Conservation (phyloP, 805 yeast genomes). For the Cyberlindnera meyerae region DNA sequence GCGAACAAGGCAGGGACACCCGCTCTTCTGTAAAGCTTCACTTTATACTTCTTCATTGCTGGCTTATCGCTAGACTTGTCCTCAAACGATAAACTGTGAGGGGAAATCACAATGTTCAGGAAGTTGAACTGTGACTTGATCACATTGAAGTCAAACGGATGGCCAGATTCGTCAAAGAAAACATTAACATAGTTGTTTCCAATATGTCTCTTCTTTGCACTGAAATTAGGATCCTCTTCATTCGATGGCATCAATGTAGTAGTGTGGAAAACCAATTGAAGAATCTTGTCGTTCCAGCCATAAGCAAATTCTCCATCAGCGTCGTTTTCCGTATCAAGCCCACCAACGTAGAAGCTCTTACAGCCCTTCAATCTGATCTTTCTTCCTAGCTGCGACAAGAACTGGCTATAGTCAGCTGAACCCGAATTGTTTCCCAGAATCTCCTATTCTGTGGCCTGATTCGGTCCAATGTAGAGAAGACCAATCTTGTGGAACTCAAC, state of each 20-base stretch:
- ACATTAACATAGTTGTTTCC: slow-evolving; percentile 83
- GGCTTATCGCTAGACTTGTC: slow-evolving; percentile 10
- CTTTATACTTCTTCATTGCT: slow-evolving; percentile 45
- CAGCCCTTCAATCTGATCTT: slow-evolving; percentile 54
- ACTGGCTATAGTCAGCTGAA: slow-evolving; percentile 54
- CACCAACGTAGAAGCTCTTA: slow-evolving; percentile 61
- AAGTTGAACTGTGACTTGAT: slow-evolving; percentile 79
- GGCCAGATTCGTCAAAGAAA: slow-evolving; percentile 72
- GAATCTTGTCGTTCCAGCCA: slow-evolving; percentile 65
- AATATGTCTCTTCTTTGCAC: slow-evolving; percentile 74
- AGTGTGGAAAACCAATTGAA: slow-evolving; percentile 72
- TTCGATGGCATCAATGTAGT: slow-evolving; percentile 75
- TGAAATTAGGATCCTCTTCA: slow-evolving; percentile 35
- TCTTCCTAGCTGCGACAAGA: slow-evolving; percentile 55
- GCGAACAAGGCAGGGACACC: slow-evolving; percentile 78
- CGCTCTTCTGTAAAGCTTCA: slow-evolving; percentile 56
- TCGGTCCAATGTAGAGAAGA: slow-evolving; percentile 64
- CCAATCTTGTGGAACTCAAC: slow-evolving; percentile 79
- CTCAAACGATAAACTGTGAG: slow-evolving; percentile 38
- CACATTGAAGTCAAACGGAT: slow-evolving; percentile 62
- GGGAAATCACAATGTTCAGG: slow-evolving; percentile 72
- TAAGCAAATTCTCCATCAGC: slow-evolving; percentile 73
- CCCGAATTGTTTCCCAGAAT: slow-evolving; percentile 63
- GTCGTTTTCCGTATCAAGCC: slow-evolving; percentile 66
- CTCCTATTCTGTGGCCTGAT: slow-evolving; percentile 58